Percentiles rank a stretch among this genome's conserved stretches.
These are phyloP conservation scores for Alternaria solani DNA, from an alignment of 2,329 filamentous ascomycete species.

Conservation along the genomic window DNA sequence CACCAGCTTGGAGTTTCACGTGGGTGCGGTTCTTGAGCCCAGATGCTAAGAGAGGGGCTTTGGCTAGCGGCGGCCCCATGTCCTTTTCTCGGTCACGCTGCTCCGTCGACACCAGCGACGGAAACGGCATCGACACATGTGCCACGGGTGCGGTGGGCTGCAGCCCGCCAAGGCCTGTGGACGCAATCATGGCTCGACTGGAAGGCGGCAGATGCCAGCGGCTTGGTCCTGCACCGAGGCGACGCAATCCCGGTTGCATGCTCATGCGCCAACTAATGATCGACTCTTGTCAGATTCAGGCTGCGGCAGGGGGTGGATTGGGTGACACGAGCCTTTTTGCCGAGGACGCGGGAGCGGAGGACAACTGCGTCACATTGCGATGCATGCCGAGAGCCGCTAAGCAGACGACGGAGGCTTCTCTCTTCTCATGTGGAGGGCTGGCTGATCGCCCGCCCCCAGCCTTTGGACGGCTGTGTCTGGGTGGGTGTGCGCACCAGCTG, in stretches of 20 bases:
- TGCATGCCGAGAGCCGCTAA: constrained; percentile 37
- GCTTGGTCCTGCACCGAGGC: constrained; percentile 42
- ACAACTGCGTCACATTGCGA: constrained; percentile 43
- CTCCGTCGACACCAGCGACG: constrained; percentile 28
- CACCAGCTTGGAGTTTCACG: constrained; percentile 43
- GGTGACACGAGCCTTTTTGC: constrained; percentile 42
- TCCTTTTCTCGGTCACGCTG: constrained; percentile 34
- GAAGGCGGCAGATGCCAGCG: constrained; percentile 33
- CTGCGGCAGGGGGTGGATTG: constrained; percentile 37
- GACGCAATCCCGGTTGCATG: constrained; percentile 35
- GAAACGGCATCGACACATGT: constrained; percentile 32
- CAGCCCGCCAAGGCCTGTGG: constrained; percentile 19
- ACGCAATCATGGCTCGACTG: constrained; percentile 24
- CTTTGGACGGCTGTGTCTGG: constrained; percentile 1
- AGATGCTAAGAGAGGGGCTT: constrained; percentile 36
- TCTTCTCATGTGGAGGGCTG: constrained; percentile 36
- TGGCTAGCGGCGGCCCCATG: constrained; percentile 35
- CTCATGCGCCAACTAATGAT: constrained; percentile 43
- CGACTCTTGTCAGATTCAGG: constrained; percentile 41
- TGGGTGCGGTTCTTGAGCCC: constrained; percentile 40
- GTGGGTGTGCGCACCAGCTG: constrained; percentile 3
- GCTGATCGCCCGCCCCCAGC: constrained; percentile 30
- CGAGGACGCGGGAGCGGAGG: constrained; percentile 47
- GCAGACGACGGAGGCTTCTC: constrained; percentile 44
- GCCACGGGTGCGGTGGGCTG: constrained; percentile 25